Base-by-base conservation (phyloP, 176 grass and related monocot genomes). In the Oryza rufipogon region DNA sequence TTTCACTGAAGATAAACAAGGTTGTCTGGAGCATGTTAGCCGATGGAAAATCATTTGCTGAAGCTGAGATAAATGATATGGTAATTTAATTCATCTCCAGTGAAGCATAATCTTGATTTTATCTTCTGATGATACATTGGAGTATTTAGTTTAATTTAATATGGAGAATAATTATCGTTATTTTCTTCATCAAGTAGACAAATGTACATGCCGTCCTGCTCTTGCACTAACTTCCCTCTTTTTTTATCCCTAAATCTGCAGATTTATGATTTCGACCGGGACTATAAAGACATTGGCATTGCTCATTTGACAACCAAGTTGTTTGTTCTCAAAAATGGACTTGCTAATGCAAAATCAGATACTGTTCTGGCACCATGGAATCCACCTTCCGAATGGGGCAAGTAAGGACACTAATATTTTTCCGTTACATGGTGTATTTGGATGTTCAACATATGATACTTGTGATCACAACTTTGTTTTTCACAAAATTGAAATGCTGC, bases 241-340 rank as follows among this genome's bases (percentile, higher is more conserved):
- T 78, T 72, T 79, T 80, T 86, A 13, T 87, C 4, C 38, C 81
- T 90, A n/a, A 75, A 66, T 88, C 64, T 49, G 39, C 80, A 98
- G 96, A 91, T 89, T 81, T 98, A 95, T 93, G 91, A 98, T 92
- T 98, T 98, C 11, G 93, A 98, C 81, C 89, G 96, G 77, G 96
- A 98, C 83, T 98, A 95, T 87, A 98, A 89, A 88, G 96, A 98
- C 74, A 90, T 95, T 70, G 96, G 96, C 60, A 90, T 95, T 79
- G 91, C 96, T 49, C 91, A 95, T 81, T 90, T 98, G 74, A 98
- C 96, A 80, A 95, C 89, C 34, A 98, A 93, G 83, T 85, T 89
- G 64, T 89, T 93, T 83, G 91, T 95, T 78, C 58, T 98, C 9
- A 98, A 87, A 90, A 98, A 98, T 86, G 94, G 92, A 74, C 84